phyloP scores from a whole-genome alignment of 2,329 filamentous ascomycete genomes.

The Hypoxylon sp. region DNA sequence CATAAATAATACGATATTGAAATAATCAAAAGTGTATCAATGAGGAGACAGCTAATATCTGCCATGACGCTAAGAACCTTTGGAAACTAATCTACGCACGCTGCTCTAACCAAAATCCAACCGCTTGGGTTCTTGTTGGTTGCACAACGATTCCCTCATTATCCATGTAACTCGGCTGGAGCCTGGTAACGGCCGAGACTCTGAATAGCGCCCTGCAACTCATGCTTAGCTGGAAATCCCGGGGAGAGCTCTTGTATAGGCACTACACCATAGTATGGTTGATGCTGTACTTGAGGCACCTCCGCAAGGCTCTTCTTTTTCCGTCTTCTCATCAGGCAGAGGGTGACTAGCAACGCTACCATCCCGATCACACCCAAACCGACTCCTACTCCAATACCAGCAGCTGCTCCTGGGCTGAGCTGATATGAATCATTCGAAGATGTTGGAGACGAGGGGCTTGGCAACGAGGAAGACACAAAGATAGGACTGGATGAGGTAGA shows the following conservation, averaged over 20 bases:
- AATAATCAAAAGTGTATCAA: no score
- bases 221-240: neutral
- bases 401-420: neutral
- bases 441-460: constrained; percentile 1
- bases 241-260: neutral
- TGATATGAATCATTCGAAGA: neutral
- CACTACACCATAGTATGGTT: neutral
- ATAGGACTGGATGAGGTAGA: neutral
- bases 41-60: no score
- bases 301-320: neutral
- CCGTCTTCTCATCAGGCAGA: constrained; percentile 5
- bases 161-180: neutral
- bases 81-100: no score
- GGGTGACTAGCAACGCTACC: neutral
- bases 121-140: neutral
- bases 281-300: neutral
- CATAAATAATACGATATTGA: no score
- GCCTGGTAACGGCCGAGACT: neutral
- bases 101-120: neutral
- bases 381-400: constrained; percentile 15
- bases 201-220: neutral
- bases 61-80: no score
- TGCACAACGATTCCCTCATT: neutral
- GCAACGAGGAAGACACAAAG: neutral
- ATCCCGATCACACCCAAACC: constrained; percentile 11